phyloP scores from a whole-genome alignment of 23 red algal genomes.

The Gracilaria caudata region DNA sequence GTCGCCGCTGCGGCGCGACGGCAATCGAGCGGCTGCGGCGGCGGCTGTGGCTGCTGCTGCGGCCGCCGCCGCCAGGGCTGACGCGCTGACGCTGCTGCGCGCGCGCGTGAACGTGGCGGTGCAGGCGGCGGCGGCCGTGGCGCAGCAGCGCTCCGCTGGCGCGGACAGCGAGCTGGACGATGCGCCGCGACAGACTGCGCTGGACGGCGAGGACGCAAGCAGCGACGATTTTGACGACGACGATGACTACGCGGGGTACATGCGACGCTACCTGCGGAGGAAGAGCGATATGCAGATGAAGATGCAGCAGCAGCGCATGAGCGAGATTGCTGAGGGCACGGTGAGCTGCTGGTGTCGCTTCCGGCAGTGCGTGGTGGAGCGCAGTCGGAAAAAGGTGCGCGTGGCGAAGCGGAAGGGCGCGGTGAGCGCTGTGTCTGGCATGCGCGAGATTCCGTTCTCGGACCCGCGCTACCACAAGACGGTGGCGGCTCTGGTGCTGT shows the following conservation, averaged over 20 bases:
- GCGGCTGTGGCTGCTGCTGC: conserved; percentile 1
- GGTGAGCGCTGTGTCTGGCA: neutral
- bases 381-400: conserved; percentile 14
- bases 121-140: conserved; percentile 6
- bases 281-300: conserved; percentile 34
- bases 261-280: conserved; percentile 18
- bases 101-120: conserved; percentile 12
- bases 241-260: conserved; percentile 22
- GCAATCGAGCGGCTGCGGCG: neutral
- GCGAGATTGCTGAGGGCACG: too few species aligned
- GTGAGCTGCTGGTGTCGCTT: neutral
- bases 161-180: neutral
- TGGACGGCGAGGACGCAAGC: neutral
- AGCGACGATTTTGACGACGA: neutral
- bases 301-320: neutral
- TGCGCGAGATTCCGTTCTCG: conserved; percentile 30
- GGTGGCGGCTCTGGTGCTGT: conserved; percentile 30
- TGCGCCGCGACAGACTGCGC: neutral
- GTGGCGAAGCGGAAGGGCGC: conserved; percentile 21
- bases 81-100: conserved; percentile 21
- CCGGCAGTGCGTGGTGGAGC: conserved; percentile 5
- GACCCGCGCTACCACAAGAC: conserved; percentile 40
- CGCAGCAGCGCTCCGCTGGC: neutral
- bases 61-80: neutral
- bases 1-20: conserved; percentile 14